phyloP scores from a whole-genome alignment of 768 basidiomycete genomes.

The Leccinum rimulosum region DNA sequence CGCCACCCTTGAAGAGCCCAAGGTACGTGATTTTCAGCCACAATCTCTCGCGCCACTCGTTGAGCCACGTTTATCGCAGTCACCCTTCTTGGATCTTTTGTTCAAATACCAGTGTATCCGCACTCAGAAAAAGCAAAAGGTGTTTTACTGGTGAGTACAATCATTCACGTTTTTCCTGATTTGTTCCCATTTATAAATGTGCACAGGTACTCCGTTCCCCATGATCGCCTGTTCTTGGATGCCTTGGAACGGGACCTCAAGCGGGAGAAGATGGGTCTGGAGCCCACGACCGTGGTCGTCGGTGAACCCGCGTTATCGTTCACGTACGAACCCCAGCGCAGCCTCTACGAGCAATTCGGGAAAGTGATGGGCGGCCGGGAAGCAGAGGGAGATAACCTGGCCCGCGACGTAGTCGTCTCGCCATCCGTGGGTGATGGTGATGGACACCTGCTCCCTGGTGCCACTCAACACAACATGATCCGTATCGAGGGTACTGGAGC shows the following conservation, averaged over 20 bases:
- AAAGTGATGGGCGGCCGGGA: slow-evolving; percentile 37
- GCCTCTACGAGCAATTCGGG: slow-evolving; percentile 87
- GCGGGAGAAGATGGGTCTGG: slow-evolving; percentile 87
- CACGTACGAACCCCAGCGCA: slow-evolving; percentile 81
- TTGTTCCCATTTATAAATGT: not conserved
- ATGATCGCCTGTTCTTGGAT: slow-evolving; percentile 95
- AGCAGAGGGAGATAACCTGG: slow-evolving; percentile 34
- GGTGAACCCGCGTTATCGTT: slow-evolving; percentile 89
- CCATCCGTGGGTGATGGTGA: slow-evolving; percentile 12
- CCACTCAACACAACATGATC: slow-evolving; percentile 16
- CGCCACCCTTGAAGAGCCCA: slow-evolving; percentile 94
- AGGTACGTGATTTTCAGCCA: slow-evolving; percentile 48
- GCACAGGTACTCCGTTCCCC: slow-evolving; percentile 90
- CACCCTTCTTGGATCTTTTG: slow-evolving; percentile 86
- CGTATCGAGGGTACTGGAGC: slow-evolving; percentile 27
- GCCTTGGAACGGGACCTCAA: slow-evolving; percentile 95
- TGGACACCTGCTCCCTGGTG: slow-evolving; percentile 9
- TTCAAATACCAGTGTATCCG: slow-evolving; percentile 98
- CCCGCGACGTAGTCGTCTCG: slow-evolving; percentile 24
- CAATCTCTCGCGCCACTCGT: not conserved
- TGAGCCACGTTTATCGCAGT: slow-evolving; percentile 42
- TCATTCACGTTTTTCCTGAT: not conserved
- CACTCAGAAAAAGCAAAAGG: slow-evolving; percentile 98
- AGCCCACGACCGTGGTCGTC: slow-evolving; percentile 72
- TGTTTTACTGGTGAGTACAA: slow-evolving; percentile 86